phyloP scores from a whole-genome alignment of 2,329 filamentous ascomycete species.

The Fusarium sp. region DNA sequence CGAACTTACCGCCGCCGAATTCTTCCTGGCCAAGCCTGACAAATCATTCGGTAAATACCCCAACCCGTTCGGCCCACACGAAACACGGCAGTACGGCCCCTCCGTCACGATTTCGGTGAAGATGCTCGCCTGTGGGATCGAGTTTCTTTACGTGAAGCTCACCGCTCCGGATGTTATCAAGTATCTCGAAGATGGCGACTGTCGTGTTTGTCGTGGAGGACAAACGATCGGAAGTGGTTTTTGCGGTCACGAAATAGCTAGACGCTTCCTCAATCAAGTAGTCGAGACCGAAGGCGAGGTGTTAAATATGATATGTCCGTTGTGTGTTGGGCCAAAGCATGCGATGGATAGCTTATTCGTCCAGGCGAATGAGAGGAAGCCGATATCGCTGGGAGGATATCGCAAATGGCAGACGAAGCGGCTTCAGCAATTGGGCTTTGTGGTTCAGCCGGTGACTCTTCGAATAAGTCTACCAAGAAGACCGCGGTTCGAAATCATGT shows the following conservation, averaged over 20 bases:
- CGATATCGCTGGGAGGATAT: background rate
- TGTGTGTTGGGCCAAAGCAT: slow-evolving; percentile 3
- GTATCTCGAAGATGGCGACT: background rate
- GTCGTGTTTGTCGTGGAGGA: accelerated
- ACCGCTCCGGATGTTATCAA: slow-evolving; percentile 13
- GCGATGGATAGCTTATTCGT: background rate
- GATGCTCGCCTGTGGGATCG: background rate
- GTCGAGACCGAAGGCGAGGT: too few species aligned
- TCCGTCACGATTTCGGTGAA: background rate
- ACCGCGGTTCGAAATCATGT: too few species aligned
- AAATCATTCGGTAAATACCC: accelerated
- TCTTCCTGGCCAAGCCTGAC: background rate
- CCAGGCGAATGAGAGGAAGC: background rate
- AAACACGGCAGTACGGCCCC: background rate
- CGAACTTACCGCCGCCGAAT: accelerated
- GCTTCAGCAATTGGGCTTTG: background rate
- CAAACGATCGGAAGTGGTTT: background rate
- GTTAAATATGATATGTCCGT: slow-evolving; percentile 1
- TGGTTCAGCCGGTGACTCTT: background rate
- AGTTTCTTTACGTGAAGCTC: background rate
- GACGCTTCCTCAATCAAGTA: background rate
- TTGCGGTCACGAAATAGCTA: background rate
- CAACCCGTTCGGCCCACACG: background rate
- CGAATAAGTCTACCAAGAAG: background rate
- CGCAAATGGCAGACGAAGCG: background rate